A percentile compares a stretch with the other conserved stretches of the same genome.
Conservation (phyloP, 352 stramenopile genomes). For the Globisporangium viniferum region DNA sequence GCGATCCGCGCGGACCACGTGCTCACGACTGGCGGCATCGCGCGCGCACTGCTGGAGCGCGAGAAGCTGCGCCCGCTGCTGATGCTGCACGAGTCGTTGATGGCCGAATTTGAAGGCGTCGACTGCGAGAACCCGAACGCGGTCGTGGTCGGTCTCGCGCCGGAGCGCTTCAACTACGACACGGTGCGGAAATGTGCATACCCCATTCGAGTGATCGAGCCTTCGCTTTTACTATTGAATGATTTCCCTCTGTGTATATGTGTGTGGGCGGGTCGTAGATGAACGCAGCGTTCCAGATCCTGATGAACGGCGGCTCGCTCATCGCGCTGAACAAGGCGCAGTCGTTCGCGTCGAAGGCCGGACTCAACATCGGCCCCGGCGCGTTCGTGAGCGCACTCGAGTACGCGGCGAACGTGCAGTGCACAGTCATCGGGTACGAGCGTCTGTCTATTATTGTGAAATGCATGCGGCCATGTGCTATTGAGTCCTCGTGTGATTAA, state of each 20-base stretch:
- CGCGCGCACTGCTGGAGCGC: slow-evolving; percentile 34
- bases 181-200: slow-evolving; percentile 23
- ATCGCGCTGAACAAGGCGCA: slow-evolving; percentile 53
- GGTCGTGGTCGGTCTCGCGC: slow-evolving; percentile 53
- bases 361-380: slow-evolving; percentile 46
- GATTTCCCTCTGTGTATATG: background rate
- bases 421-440: slow-evolving; percentile 42
- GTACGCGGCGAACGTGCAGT: slow-evolving; percentile 37
- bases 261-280: slow-evolving; percentile 21
- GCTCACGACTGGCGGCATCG: slow-evolving; percentile 42
- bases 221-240: background rate
- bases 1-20: slow-evolving; percentile 37
- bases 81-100: slow-evolving; percentile 40
- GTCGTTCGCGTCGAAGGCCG: slow-evolving; percentile 49
- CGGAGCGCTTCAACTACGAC: slow-evolving; percentile 53
- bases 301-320: slow-evolving; percentile 42
- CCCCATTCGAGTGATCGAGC: background rate
- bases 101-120: slow-evolving; percentile 44
- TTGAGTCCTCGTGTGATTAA: background rate
- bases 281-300: slow-evolving; percentile 51
- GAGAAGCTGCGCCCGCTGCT: slow-evolving; percentile 39
- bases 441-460: background rate
- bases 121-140: slow-evolving; percentile 40
- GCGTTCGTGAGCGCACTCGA: slow-evolving; percentile 57
- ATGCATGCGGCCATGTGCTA: background rate